These are phyloP conservation scores for Cryptococcus jaspeensis DNA, from an alignment of 1,284 basidiomycete species.

Conservation along the genomic window DNA sequence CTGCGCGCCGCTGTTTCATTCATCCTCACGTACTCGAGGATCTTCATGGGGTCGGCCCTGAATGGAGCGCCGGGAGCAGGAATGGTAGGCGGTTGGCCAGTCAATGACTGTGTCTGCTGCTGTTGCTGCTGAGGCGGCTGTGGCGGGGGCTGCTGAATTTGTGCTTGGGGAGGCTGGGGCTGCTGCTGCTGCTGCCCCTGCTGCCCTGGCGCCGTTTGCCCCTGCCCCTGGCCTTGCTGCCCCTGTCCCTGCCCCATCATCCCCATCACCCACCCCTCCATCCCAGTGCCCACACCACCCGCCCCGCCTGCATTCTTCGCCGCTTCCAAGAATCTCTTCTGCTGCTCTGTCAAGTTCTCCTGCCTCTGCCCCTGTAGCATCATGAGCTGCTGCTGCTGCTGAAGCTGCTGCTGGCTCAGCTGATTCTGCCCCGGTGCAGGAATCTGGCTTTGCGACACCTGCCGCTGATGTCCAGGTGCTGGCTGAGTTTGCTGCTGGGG, in stretches of 20 bases:
- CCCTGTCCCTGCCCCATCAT: neutral
- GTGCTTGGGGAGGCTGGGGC: slow-evolving; percentile 1
- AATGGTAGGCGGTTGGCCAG: too few species aligned
- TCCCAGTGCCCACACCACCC: neutral
- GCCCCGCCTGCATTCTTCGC: slow-evolving; percentile 11
- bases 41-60: neutral
- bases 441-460: too few species aligned
- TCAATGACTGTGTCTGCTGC: slow-evolving; percentile 17
- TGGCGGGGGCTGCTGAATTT: neutral
- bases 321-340: slow-evolving; percentile 26
- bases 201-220: neutral
- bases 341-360: slow-evolving; percentile 23
- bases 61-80: too few species aligned
- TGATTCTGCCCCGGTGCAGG: too few species aligned
- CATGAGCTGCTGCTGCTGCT: slow-evolving; percentile 6
- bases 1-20: slow-evolving; percentile 6
- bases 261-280: neutral
- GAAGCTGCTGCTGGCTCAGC: slow-evolving; percentile 2
- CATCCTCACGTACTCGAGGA: slow-evolving; percentile 11
- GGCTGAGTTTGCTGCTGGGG: too few species aligned
- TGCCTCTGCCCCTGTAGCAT: slow-evolving; percentile 1
- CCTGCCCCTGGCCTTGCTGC: neutral
- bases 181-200: slow-evolving; percentile 5
- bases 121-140: slow-evolving; percentile 55
- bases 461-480: too few species aligned